Conservation (phyloP, 805 yeast species). For the Saturnispora sanitii region DNA sequence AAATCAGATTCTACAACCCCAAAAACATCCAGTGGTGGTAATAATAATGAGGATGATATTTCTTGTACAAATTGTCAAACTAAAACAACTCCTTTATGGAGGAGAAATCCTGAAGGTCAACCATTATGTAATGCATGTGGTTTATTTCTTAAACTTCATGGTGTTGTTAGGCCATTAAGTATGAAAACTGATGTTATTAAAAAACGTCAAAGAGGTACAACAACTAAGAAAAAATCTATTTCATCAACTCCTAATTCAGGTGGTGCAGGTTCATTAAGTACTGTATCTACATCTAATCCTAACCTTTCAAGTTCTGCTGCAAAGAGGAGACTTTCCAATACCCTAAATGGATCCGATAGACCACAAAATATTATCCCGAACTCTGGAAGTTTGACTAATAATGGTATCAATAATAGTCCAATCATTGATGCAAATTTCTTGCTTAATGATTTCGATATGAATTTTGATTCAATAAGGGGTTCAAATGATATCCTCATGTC, state of each 20-base stretch:
- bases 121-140: conserved; percentile 97
- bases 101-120: conserved; percentile 85
- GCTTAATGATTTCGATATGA: conserved; percentile 5
- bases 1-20: conserved; percentile 5
- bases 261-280: conserved; percentile 34
- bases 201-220: conserved; percentile 64
- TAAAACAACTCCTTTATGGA: conserved; percentile 88
- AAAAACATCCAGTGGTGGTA: too few species aligned
- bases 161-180: conserved; percentile 88
- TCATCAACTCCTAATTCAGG: conserved; percentile 37
- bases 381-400: background rate
- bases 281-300: background rate
- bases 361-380: too few species aligned
- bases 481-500: background rate
- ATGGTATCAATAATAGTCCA: background rate
- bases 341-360: too few species aligned
- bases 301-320: background rate
- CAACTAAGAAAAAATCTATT: conserved; percentile 18
- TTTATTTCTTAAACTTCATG: conserved; percentile 80
- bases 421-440: conserved; percentile 3
- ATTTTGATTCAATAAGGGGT: background rate
- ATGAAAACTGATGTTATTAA: conserved; percentile 57
- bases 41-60: conserved; percentile 12
- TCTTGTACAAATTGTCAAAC: conserved; percentile 86
- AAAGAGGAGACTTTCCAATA: background rate